A percentile compares a stretch with the other conserved stretches of the same genome.
Conservation (phyloP, 1,284 basidiomycete genomes). For the Schizopora paradoxa region DNA sequence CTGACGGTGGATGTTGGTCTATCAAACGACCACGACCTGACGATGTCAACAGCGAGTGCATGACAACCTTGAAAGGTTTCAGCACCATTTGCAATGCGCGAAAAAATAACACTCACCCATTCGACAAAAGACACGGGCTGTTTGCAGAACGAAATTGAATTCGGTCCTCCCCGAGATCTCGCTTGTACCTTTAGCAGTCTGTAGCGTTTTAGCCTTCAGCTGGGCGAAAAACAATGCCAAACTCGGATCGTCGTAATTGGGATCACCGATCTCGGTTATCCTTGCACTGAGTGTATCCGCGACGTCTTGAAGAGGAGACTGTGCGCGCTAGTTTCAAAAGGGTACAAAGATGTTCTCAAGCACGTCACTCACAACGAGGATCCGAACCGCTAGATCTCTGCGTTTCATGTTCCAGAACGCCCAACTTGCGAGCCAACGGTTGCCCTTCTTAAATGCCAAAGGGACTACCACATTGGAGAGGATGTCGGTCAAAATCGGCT, state of each 20-base stretch:
- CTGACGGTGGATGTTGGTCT: slow-evolving; percentile 47
- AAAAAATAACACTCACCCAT: slow-evolving; percentile 65
- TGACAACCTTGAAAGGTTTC: slow-evolving; percentile 71
- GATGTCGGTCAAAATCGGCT: slow-evolving; percentile 70
- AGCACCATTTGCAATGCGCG: slow-evolving; percentile 9
- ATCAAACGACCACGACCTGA: slow-evolving; percentile 88
- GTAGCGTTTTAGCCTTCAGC: slow-evolving; percentile 81
- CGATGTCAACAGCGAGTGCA: slow-evolving; percentile 77
- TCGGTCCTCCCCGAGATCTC: slow-evolving; percentile 84
- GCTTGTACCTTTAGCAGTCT: slow-evolving; percentile 86
- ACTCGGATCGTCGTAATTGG: slow-evolving; percentile 88
- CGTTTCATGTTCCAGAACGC: slow-evolving; percentile 88
- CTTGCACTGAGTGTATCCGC: slow-evolving; percentile 48
- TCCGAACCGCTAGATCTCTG: slow-evolving; percentile 80
- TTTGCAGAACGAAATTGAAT: slow-evolving; percentile 92
- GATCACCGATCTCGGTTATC: slow-evolving; percentile 69
- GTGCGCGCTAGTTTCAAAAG: slow-evolving; percentile 2
- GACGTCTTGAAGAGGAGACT: slow-evolving; percentile 78
- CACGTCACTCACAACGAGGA: slow-evolving; percentile 66
- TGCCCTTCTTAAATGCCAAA: slow-evolving; percentile 77
- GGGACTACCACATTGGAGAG: slow-evolving; percentile 76
- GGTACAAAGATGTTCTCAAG: slow-evolving; percentile 2
- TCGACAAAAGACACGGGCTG: slow-evolving; percentile 83
- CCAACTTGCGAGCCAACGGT: slow-evolving; percentile 97
- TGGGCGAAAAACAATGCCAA: slow-evolving; percentile 89